These are phyloP conservation scores for Flaveria robusta DNA, from an alignment of 129 eudicot genomes.

Conservation along the genomic window DNA sequence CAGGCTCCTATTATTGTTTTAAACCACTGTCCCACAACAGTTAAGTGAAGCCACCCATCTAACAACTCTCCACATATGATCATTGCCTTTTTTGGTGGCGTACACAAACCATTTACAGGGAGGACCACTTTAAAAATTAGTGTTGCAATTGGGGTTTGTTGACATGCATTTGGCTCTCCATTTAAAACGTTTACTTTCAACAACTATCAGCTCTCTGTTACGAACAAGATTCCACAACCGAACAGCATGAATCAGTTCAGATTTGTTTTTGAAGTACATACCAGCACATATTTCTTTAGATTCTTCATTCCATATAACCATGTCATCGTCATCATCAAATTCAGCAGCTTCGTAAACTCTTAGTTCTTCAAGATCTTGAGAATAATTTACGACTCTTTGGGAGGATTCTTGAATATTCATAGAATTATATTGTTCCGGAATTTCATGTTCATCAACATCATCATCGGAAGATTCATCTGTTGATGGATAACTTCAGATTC, in stretches of 20 bases:
- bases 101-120: no score
- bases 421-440: not conserved
- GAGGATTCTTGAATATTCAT: not conserved
- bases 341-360: not conserved
- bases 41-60: no score
- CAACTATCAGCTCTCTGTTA: no score
- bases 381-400: not conserved
- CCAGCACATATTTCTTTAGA: not conserved
- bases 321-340: not conserved
- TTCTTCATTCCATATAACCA: not conserved
- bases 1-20: no score
- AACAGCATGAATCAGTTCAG: not conserved
- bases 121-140: no score
- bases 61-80: no score
- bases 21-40: no score
- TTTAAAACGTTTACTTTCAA: no score
- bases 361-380: not conserved
- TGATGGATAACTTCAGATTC: not conserved
- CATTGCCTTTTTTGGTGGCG: no score
- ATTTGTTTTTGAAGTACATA: not conserved
- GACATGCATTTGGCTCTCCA: no score
- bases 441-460: not conserved
- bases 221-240: not conserved
- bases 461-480: not conserved
- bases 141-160: no score